Percentiles rank a stretch among this genome's conserved stretches.
Conservation (phyloP, 306 rosid species). For the Begonia loranthoides region DNA sequence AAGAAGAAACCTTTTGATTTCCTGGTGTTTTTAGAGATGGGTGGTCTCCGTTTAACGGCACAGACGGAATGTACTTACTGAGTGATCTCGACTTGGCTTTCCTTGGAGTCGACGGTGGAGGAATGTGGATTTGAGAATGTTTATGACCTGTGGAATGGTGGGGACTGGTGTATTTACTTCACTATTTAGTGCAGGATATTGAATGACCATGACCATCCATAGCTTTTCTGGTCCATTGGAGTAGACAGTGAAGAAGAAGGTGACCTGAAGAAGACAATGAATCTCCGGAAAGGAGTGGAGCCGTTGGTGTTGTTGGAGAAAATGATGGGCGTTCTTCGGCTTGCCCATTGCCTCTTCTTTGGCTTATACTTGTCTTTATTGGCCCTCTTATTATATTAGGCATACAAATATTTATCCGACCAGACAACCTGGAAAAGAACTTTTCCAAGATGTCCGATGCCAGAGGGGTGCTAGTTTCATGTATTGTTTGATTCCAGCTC, state of each 20-base stretch:
- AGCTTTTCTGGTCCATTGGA: slow-evolving; percentile 49
- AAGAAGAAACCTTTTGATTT: slow-evolving; percentile 8
- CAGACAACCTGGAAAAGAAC: slow-evolving; percentile 50
- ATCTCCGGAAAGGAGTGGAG: slow-evolving; percentile 17
- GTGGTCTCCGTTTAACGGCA: slow-evolving; percentile 77
- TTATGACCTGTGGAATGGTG: slow-evolving; percentile 73
- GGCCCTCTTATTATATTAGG: slow-evolving; percentile 91
- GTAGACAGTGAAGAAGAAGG: slow-evolving; percentile 43
- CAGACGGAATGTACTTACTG: slow-evolving; percentile 72
- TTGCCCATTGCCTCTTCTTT: slow-evolving; percentile 85
- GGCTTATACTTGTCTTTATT: slow-evolving; percentile 93
- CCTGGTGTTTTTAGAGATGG: slow-evolving; percentile 41
- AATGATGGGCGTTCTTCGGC: slow-evolving; percentile 83
- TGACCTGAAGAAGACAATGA: slow-evolving; percentile 30
- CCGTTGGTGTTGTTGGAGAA: slow-evolving; percentile 38
- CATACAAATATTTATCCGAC: slow-evolving; percentile 86
- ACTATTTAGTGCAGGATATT: slow-evolving; percentile 64
- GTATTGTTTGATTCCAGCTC: slow-evolving; percentile 95
- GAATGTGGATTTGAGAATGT: slow-evolving; percentile 83
- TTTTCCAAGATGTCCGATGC: slow-evolving; percentile 83
- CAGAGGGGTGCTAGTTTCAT: slow-evolving; percentile 98
- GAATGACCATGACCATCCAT: slow-evolving; percentile 61
- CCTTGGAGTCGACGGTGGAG: slow-evolving; percentile 66
- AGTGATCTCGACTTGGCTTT: slow-evolving; percentile 89
- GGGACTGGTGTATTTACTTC: slow-evolving; percentile 88